Percentiles rank a stretch among this genome's conserved stretches.
Evolutionary conservation across 1,139 yeast genomes (phyloP).

Genomic region (Pneumocystis canis): DNA sequence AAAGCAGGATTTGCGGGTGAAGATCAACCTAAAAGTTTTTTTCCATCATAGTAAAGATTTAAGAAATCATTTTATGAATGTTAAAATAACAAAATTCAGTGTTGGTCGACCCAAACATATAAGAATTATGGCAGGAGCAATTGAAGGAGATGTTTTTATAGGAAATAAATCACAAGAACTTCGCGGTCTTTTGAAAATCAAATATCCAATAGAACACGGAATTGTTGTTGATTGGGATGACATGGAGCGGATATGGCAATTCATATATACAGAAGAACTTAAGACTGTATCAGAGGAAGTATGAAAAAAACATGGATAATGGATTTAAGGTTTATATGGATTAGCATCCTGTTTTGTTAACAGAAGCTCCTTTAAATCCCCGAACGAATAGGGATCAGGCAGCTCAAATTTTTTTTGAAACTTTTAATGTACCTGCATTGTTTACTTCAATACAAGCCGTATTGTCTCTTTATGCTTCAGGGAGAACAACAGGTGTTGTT

Average conservation of each 20-base stretch:
- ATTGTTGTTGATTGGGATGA: slow-evolving; percentile 74
- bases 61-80: not conserved
- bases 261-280: slow-evolving; percentile 45
- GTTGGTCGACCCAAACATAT: slow-evolving; percentile 76
- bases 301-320: not conserved
- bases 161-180: slow-evolving; percentile 62
- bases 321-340: not conserved
- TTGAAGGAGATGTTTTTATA: slow-evolving; percentile 47
- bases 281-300: slow-evolving; percentile 47
- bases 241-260: slow-evolving; percentile 63
- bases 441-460: slow-evolving; percentile 75
- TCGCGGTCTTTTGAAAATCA: slow-evolving; percentile 56
- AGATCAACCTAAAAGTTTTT: slow-evolving; percentile 52
- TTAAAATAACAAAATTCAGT: slow-evolving; percentile 22
- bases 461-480: slow-evolving; percentile 70
- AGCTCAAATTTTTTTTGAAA: slow-evolving; percentile 71
- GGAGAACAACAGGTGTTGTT: slow-evolving; percentile 81
- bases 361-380: slow-evolving; percentile 85
- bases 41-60: slow-evolving; percentile 30
- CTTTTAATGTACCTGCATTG: slow-evolving; percentile 75
- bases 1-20: slow-evolving; percentile 93
- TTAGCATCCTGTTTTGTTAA: slow-evolving; percentile 68
- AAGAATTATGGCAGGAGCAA: slow-evolving; percentile 71
- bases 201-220: slow-evolving; percentile 71
- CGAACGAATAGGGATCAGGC: slow-evolving; percentile 51